Conservation (phyloP, 371 early-diverging fungal genomes). For the Catenaria anguillulae region DNA sequence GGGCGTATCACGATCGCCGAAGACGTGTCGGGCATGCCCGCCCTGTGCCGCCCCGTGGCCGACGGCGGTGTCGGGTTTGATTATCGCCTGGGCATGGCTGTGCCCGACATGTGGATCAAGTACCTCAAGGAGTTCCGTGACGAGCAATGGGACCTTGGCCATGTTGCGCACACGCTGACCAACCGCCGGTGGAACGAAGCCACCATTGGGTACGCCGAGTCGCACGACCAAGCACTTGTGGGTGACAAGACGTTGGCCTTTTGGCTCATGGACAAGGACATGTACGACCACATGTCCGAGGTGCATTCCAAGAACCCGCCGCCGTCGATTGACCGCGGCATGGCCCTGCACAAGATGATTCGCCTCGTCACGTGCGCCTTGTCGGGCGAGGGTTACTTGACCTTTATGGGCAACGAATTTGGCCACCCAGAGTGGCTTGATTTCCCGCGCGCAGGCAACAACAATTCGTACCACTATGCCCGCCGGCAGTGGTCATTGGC, state of each 20-base stretch:
- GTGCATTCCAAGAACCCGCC: constrained; percentile 44
- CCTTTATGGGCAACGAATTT: constrained; percentile 93
- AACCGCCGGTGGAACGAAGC: constrained; percentile 80
- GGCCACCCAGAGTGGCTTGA: constrained; percentile 98
- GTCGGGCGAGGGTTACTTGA: constrained; percentile 90
- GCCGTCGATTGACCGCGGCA: constrained; percentile 81
- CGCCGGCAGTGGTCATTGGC: constrained; percentile 85
- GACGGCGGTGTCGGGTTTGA: constrained; percentile 96
- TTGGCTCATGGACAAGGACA: constrained; percentile 97
- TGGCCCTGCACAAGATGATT: constrained; percentile 91
- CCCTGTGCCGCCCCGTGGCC: constrained; percentile 69
- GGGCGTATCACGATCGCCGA: constrained; percentile 76
- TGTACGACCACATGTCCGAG: constrained; percentile 89
- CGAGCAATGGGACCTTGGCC: constrained; percentile 84
- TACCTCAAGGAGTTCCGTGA: constrained; percentile 76
- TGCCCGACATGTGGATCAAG: constrained; percentile 98
- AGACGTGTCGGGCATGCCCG: constrained; percentile 97
- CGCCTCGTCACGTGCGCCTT: constrained; percentile 70
- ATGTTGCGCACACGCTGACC: constrained; percentile 68
- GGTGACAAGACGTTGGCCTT: constrained; percentile 95
- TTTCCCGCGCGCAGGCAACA: constrained; percentile 88
- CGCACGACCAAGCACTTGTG: constrained; percentile 93
- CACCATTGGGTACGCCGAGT: constrained; percentile 83
- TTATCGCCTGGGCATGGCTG: constrained; percentile 92
- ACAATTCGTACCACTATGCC: constrained; percentile 80